Base-by-base conservation (phyloP, 163 green algal species). In the Prototheca wickerhamii region DNA sequence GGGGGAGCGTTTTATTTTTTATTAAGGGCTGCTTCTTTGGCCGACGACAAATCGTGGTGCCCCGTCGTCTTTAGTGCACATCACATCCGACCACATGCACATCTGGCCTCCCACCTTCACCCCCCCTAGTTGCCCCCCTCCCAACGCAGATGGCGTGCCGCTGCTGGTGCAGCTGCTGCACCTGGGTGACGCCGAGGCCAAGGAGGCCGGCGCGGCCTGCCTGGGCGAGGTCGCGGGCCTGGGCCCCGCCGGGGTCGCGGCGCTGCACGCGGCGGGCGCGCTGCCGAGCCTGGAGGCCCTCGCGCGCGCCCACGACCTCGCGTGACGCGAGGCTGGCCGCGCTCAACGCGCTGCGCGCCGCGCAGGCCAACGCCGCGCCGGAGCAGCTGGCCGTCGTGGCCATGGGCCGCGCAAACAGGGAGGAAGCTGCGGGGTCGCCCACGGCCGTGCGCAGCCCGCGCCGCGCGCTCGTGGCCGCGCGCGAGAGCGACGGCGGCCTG, bases 111-210 rank as follows among this genome's bases (percentile, higher is more conserved):
- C n/a, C 1, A 5, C 8, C 54, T 5, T 8, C 21, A 42, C 33
- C 33, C 37, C 17, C 26, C n/a, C 42, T 58, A 10, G 34, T 51
- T 55, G 29, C 40, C 23, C 10, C 28, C 26, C 34, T 29, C 20
- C n/a, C 30, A n/a, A 10, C 37, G 59, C 58, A 67, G 71, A 53
- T 43, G 71, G 31, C 15, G 61, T 76, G 32, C 71, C 71, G 17
- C 68, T 42, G 59, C 65, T 78, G 54, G 58, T 53, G 17, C 59
- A 78, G 65, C 53, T 78, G 50, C 65, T 78, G 43, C 43, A 72
- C 30, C 52, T 70, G 40, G 71, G 71, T 1, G 65, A 44, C 1
- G 29, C 26, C 8, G 59, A 46, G 2, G 60, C 67, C 63, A 65
- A 67, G 50, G 71, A 78, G 54, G 65, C 71, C 21, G 67, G 60